Base-by-base conservation (phyloP, 306 rosid species). In the Cucurbita pepo region DNA sequence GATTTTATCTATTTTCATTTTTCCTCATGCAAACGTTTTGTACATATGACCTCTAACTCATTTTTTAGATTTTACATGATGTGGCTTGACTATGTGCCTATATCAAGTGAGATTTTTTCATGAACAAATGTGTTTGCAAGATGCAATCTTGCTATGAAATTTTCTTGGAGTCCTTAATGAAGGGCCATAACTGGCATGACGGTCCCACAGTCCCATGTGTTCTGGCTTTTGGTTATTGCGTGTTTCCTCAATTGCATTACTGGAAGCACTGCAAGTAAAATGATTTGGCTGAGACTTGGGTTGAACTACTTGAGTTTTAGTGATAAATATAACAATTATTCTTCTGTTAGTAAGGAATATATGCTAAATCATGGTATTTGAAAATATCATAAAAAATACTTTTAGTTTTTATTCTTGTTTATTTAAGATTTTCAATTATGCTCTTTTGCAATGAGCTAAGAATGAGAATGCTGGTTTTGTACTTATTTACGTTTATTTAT, bases 401-500 rank as follows among this genome's bases (percentile, higher is more conserved):
- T 43, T 40, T 5, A 43, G 12, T 43, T 43, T 44, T 5, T 44
- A 11, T 65, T 6, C 72, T 12, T 19, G n/a, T 67, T 45, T 13
- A 60, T 60, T 38, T 15, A 63, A 63, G 10, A 65, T 67, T 8
- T 10, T 16, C 56, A 13, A 7, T 52, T 52, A 36, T 10, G 48
- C 51, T 69, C 53, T 43, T 47, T 22, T 69, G 73, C 10, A 34
- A 48, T 62, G 3, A 2, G 18, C 66, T 16, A 61, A 45, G 19
- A 71, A 18, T 53, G 62, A 38, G 36, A 53, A 16, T 9, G 44
- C 22, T 54, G 63, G 58, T 74, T 65, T 48, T 36, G 25, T 60
- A 59, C 30, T 51, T 78, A 21, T 51, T 66, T 56, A 50, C 75
- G 43, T 22, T 30, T 71, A 53, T 73, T 38, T 81, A 59, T 48